A percentile compares a stretch with the other conserved stretches of the same genome.
Evolutionary conservation across 768 basidiomycete species (phyloP).

Genomic region (Suillus discolor): DNA sequence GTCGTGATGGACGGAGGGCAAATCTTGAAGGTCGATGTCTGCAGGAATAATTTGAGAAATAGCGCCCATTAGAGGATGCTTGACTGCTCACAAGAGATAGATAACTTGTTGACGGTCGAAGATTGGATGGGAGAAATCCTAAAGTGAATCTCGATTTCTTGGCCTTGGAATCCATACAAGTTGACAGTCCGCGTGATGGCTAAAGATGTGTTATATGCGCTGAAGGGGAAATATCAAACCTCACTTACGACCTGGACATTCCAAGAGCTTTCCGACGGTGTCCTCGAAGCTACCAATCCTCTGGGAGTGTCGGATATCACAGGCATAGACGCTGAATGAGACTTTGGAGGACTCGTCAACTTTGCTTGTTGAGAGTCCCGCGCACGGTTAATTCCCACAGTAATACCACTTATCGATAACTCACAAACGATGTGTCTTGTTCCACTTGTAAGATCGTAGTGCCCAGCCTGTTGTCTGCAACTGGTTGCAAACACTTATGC

Average conservation of each 20-base stretch:
- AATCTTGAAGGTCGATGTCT: conserved; percentile 1
- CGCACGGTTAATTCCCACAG: neutral
- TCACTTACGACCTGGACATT: neutral
- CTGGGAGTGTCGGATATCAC: neutral
- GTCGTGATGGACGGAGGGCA: neutral
- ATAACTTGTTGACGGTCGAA: conserved; percentile 1
- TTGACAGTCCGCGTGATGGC: neutral
- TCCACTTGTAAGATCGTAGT: conserved; percentile 2
- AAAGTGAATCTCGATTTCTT: neutral
- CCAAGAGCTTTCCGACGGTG: neutral
- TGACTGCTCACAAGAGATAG: neutral
- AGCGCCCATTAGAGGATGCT: neutral
- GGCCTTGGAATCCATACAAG: neutral
- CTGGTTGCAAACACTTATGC: neutral
- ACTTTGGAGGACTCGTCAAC: neutral
- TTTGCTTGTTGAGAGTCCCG: neutral
- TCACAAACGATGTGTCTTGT: neutral
- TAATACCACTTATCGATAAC: neutral
- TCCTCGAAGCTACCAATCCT: neutral
- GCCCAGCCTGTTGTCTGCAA: neutral
- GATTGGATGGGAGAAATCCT: neutral
- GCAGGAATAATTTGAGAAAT: neutral
- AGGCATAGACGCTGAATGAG: neutral
- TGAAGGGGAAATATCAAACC: neutral
- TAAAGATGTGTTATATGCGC: neutral